These are phyloP conservation scores for Hortaea sp. DNA, from an alignment of 2,329 filamentous ascomycete genomes.

Conservation along the genomic window DNA sequence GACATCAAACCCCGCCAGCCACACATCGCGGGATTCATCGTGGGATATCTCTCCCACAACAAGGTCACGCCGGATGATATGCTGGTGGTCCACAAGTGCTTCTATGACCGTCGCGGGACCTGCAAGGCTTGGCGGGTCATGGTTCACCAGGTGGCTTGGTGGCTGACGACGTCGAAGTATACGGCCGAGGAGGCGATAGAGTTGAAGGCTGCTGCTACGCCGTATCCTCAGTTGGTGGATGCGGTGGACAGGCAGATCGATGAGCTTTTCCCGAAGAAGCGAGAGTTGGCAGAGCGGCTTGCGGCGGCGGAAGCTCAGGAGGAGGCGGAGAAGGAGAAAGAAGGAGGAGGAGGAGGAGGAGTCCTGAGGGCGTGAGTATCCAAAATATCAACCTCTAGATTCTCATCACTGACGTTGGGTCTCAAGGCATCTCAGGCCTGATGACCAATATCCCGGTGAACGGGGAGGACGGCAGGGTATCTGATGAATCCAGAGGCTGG, in stretches of 20 bases:
- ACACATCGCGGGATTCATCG: conserved; percentile 7
- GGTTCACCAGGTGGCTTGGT: conserved; percentile 5
- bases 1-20: conserved; percentile 5
- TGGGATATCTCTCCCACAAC: conserved; percentile 6
- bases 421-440: no score
- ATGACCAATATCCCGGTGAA: no score
- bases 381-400: no score
- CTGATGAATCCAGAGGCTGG: no score
- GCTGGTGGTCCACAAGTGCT: conserved; percentile 1
- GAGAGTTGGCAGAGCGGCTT: not conserved
- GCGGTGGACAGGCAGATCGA: conserved; percentile 1
- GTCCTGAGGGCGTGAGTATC: no score
- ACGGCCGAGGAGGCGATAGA: not conserved
- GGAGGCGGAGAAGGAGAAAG: not conserved
- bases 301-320: not conserved
- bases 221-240: not conserved
- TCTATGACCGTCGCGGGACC: not conserved
- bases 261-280: not conserved
- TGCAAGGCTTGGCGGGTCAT: conserved; percentile 4
- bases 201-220: not conserved
- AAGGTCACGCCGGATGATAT: conserved; percentile 4
- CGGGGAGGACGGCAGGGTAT: no score
- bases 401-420: no score
- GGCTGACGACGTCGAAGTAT: conserved; percentile 2
- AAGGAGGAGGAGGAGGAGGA: no score